Conservation (phyloP, 768 basidiomycete species). For the Tricholoma bakamatsutake region DNA sequence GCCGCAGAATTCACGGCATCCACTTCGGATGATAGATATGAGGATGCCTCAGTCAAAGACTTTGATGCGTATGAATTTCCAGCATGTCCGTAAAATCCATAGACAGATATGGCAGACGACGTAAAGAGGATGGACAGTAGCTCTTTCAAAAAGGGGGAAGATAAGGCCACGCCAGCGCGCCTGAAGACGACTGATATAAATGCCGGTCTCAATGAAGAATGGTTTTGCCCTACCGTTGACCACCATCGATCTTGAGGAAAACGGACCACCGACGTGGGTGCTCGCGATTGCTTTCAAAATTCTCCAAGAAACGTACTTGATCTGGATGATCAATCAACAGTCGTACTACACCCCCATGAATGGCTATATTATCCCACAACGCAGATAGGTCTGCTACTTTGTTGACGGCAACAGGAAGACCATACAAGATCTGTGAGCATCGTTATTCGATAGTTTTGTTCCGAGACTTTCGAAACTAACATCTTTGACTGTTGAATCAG, state of each 20-base stretch:
- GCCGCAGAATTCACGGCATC: conserved; percentile 65
- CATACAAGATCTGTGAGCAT: conserved; percentile 64
- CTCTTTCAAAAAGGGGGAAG: conserved; percentile 46
- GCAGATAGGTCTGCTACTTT: conserved; percentile 66
- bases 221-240: conserved; percentile 52
- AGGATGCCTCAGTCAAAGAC: conserved; percentile 56
- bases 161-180: conserved; percentile 63
- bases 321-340: conserved; percentile 72
- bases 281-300: conserved; percentile 41
- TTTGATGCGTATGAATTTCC: conserved; percentile 75
- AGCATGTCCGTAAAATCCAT: conserved; percentile 82
- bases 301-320: conserved; percentile 61
- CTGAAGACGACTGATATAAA: conserved; percentile 29
- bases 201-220: conserved; percentile 8
- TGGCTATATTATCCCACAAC: conserved; percentile 50
- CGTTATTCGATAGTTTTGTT: neutral
- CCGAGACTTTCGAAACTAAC: conserved; percentile 35
- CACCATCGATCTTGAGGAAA: conserved; percentile 79
- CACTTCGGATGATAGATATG: conserved; percentile 65
- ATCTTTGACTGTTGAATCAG: conserved; percentile 72
- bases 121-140: conserved; percentile 48
- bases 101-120: conserved; percentile 55
- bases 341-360: conserved; percentile 54
- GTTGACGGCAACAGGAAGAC: conserved; percentile 63
- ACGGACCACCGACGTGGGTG: conserved; percentile 56